Percentiles rank a stretch among this genome's conserved stretches.
Evolutionary conservation across 257 asterid species (phyloP).

Genomic region (Paraleonurus japonicus): DNA sequence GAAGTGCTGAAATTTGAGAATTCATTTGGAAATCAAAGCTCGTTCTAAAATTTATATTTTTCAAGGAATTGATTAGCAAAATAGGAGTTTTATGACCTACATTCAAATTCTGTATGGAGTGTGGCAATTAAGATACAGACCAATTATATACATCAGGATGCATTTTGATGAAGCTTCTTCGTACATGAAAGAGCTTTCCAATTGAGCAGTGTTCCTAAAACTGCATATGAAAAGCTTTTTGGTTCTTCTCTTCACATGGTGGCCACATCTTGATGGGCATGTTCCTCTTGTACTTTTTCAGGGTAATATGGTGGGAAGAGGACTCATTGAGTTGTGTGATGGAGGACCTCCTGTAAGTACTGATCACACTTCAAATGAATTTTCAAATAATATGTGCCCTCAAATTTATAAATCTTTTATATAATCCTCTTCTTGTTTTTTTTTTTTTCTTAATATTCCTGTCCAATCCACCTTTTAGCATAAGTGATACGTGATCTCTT

Average conservation of each 20-base stretch:
- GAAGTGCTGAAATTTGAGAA: not conserved
- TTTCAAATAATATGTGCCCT: no score
- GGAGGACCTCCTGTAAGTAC: conserved; percentile 84
- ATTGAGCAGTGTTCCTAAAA: not conserved
- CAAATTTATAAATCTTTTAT: conserved; percentile 12
- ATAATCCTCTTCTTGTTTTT: no score
- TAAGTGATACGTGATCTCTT: no score
- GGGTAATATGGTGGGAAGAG: conserved; percentile 92
- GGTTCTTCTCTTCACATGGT: not conserved
- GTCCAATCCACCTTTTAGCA: no score
- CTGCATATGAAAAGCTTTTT: not conserved
- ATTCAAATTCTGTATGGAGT: not conserved
- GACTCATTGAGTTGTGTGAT: conserved; percentile 75
- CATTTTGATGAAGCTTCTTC: not conserved
- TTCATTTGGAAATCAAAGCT: not conserved
- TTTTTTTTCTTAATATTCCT: no score
- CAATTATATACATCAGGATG: not conserved
- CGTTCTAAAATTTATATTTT: not conserved
- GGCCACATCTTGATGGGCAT: conserved; percentile 1
- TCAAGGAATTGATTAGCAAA: not conserved
- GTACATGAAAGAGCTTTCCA: not conserved
- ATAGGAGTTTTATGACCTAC: not conserved
- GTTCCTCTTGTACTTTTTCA: conserved; percentile 29
- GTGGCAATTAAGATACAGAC: not conserved
- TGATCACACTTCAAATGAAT: conserved; percentile 13